Evolutionary conservation across 1,284 basidiomycete species (phyloP).

Genomic region (Mixia osmundae): DNA sequence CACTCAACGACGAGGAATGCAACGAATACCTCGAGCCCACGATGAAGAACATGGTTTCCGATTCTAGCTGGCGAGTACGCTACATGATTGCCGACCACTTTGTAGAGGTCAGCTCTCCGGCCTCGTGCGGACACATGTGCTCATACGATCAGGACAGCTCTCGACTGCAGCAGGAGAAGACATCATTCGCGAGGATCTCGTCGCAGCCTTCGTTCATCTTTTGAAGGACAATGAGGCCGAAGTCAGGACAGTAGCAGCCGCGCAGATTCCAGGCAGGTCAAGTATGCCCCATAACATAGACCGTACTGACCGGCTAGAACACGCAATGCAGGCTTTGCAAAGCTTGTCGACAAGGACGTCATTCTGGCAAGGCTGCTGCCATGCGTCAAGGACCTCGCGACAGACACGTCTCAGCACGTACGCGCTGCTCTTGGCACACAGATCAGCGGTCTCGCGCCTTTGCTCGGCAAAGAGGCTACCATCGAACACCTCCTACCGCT

Average conservation of each 20-base stretch:
- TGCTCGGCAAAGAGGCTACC: slow-evolving; percentile 81
- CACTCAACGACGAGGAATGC: slow-evolving; percentile 60
- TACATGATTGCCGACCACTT: slow-evolving; percentile 99
- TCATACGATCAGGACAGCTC: slow-evolving; percentile 31
- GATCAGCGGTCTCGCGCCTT: slow-evolving; percentile 88
- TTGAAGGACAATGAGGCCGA: slow-evolving; percentile 98
- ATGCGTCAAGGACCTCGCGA: slow-evolving; percentile 84
- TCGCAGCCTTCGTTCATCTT: slow-evolving; percentile 75
- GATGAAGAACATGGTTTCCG: slow-evolving; percentile 63
- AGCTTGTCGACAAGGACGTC: slow-evolving; percentile 78
- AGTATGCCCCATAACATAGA: not conserved
- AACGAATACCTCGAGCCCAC: slow-evolving; percentile 66
- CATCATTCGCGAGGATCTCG: slow-evolving; percentile 80
- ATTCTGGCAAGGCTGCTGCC: slow-evolving; percentile 83
- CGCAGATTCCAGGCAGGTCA: slow-evolving; percentile 71
- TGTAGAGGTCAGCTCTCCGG: slow-evolving; percentile 50
- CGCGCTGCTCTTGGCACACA: slow-evolving; percentile 89
- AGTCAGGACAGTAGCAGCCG: slow-evolving; percentile 84
- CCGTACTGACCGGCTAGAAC: not conserved
- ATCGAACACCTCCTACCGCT: slow-evolving; percentile 91
- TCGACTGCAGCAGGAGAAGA: slow-evolving; percentile 78
- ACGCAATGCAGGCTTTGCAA: slow-evolving; percentile 58
- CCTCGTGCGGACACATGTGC: not conserved
- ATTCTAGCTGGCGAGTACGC: slow-evolving; percentile 96
- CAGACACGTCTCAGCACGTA: slow-evolving; percentile 89